Evolutionary conservation across 192 early-diverging fungal species (phyloP).

Genomic region (Chytriomyces sp.): DNA sequence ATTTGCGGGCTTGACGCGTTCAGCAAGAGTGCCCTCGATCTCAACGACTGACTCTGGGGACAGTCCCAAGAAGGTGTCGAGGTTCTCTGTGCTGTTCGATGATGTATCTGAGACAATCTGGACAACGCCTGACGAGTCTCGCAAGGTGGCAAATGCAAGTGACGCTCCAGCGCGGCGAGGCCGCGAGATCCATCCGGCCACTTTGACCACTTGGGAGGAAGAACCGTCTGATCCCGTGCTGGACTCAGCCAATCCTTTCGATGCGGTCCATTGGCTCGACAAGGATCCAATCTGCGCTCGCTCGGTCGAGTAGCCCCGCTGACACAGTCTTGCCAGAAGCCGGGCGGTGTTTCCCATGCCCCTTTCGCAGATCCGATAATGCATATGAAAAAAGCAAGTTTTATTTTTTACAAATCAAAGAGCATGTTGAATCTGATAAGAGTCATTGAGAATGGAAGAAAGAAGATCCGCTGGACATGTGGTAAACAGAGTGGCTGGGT

Average conservation of each 20-base stretch:
- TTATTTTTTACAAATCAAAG: neutral
- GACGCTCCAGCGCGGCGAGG: slow-evolving; percentile 66
- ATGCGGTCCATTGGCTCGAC: too few species aligned
- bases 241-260: too few species aligned
- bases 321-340: too few species aligned
- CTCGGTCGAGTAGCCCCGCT: too few species aligned
- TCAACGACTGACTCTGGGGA: slow-evolving; percentile 75
- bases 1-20: neutral
- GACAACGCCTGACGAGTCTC: slow-evolving; percentile 75
- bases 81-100: slow-evolving; percentile 7
- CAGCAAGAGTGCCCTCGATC: slow-evolving; percentile 56
- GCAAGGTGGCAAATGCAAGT: slow-evolving; percentile 77
- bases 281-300: too few species aligned
- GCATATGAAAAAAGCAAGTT: too few species aligned
- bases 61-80: slow-evolving; percentile 57
- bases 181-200: slow-evolving; percentile 35
- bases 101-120: slow-evolving; percentile 64
- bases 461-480: slow-evolving; percentile 69
- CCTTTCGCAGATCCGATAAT: too few species aligned
- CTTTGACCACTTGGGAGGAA: neutral
- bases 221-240: too few species aligned
- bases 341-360: too few species aligned
- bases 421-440: slow-evolving; percentile 5
- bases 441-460: slow-evolving; percentile 32
- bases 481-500: slow-evolving; percentile 87